Evolutionary conservation across 305 asterid species (phyloP).

Genomic region (Solanum hybrid): DNA sequence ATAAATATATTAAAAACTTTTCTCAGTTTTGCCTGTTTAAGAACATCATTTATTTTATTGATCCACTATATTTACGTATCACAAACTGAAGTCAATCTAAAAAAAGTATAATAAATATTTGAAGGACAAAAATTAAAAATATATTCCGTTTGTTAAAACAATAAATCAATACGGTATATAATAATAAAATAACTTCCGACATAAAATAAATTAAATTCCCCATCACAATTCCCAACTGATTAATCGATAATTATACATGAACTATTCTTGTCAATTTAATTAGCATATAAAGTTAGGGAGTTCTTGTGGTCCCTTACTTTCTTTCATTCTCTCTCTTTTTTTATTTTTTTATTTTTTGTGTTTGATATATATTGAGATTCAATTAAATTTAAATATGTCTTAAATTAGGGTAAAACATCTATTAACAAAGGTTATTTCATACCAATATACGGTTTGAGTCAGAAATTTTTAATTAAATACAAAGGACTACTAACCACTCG

Average conservation of each 20-base stretch:
- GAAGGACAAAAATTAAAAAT: not conserved
- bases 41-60: too few species aligned
- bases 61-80: not conserved
- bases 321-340: not conserved
- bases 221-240: not conserved
- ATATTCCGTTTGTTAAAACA: too few species aligned
- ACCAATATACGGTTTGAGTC: not conserved
- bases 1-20: not conserved
- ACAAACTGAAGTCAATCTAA: not conserved
- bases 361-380: not conserved
- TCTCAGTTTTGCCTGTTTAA: not conserved
- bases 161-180: not conserved
- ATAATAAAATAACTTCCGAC: not conserved
- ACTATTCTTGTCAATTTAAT: not conserved
- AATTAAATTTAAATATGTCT: not conserved
- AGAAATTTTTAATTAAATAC: not conserved
- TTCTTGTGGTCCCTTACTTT: not conserved
- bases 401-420: not conserved
- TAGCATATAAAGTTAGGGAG: not conserved
- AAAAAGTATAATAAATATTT: not conserved
- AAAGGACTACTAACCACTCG: not conserved
- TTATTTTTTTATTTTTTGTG: not conserved
- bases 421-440: not conserved
- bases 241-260: not conserved
- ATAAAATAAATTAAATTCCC: not conserved